Conservation (phyloP, 805 yeast species). For the Zygosaccharomyces rouxii region DNA sequence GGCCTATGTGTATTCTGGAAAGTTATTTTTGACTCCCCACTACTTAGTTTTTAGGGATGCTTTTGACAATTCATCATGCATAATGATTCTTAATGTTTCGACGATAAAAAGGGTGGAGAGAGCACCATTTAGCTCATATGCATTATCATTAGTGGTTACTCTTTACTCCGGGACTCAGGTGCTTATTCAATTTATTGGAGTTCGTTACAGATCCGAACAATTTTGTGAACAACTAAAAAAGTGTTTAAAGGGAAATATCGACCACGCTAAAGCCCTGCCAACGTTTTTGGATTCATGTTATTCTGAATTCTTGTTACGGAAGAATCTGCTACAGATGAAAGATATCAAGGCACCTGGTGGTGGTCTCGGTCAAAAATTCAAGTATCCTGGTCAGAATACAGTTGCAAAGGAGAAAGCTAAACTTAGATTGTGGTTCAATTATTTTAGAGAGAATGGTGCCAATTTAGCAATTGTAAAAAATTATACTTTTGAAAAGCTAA, state of each 20-base stretch:
- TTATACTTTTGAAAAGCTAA: conserved; percentile 72
- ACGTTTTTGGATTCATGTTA: conserved; percentile 69
- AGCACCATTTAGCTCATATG: conserved; percentile 67
- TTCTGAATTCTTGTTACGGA: conserved; percentile 76
- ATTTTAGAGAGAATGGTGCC: conserved; percentile 77
- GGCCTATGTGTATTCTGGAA: conserved; percentile 50
- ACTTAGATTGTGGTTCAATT: conserved; percentile 91
- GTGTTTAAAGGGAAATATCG: conserved; percentile 57
- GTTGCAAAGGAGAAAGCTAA: conserved; percentile 76
- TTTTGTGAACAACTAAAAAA: conserved; percentile 68
- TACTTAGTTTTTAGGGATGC: conserved; percentile 71
- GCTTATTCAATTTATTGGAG: conserved; percentile 70
- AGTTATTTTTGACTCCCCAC: conserved; percentile 66
- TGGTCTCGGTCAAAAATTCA: conserved; percentile 80
- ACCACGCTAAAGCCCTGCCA: conserved; percentile 55
- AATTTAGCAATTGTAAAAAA: conserved; percentile 72
- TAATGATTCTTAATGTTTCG: conserved; percentile 66
- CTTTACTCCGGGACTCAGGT: conserved; percentile 63
- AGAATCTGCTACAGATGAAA: conserved; percentile 35
- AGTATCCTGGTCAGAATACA: conserved; percentile 85
- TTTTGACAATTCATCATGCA: conserved; percentile 63
- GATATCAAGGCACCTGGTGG: conserved; percentile 61
- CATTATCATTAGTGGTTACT: conserved; percentile 70
- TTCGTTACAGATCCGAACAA: conserved; percentile 71
- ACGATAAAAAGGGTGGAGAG: conserved; percentile 83